Percentiles rank a stretch among this genome's conserved stretches.
phyloP scores from a whole-genome alignment of 352 stramenopile genomes.

The Phytopythium chamaehyphon region DNA sequence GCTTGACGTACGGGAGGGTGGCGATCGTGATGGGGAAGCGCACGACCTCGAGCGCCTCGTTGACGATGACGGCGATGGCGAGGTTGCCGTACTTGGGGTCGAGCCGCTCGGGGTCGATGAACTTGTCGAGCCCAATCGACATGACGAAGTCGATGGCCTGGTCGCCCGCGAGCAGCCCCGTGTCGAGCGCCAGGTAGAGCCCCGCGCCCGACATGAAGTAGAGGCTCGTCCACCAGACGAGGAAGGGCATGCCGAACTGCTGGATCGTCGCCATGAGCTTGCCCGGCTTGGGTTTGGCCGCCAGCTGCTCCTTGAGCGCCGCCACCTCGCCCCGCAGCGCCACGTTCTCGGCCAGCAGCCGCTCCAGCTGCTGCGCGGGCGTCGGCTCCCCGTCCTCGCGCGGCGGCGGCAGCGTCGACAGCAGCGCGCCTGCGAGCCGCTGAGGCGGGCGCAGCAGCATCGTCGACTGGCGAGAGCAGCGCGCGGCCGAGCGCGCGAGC shows the following conservation, averaged over 20 bases:
- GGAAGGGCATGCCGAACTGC: conserved; percentile 83
- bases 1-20: conserved; percentile 78
- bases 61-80: conserved; percentile 79
- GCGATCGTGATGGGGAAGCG: conserved; percentile 85
- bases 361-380: conserved; percentile 57
- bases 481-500: no score
- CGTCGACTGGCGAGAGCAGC: conserved; percentile 3
- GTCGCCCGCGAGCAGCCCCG: conserved; percentile 57
- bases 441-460: conserved; percentile 8
- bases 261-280: conserved; percentile 77
- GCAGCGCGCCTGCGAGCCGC: conserved; percentile 19
- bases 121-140: conserved; percentile 69
- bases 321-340: conserved; percentile 68
- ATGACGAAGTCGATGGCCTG: conserved; percentile 85
- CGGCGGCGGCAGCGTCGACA: conserved; percentile 40
- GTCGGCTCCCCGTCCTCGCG: conserved; percentile 18
- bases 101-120: conserved; percentile 66
- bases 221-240: conserved; percentile 78
- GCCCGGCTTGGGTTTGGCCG: conserved; percentile 69
- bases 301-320: conserved; percentile 47
- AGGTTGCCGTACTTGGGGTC: conserved; percentile 88
- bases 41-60: conserved; percentile 82
- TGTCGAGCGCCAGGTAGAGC: conserved; percentile 77
- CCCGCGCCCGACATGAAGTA: conserved; percentile 68
- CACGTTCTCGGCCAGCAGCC: conserved; percentile 73